Evolutionary conservation across 257 asterid genomes (phyloP).

Genomic region (Nicotiana otophora): DNA sequence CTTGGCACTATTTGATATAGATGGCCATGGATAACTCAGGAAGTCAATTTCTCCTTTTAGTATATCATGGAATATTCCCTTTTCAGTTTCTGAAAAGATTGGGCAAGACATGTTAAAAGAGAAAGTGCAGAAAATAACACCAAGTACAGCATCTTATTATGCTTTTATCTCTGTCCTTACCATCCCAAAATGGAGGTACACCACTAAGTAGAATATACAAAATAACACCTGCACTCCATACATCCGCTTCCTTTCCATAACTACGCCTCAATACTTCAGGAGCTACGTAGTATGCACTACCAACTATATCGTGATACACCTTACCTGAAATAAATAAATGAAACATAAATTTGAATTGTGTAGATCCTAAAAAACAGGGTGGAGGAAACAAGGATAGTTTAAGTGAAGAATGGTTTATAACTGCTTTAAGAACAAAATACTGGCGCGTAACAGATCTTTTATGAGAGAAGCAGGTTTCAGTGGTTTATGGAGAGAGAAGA

Average conservation of each 20-base stretch:
- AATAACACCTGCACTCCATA: conserved; percentile 96
- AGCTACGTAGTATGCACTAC: conserved; percentile 90
- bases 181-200: conserved; percentile 97
- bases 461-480: too few species aligned
- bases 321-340: conserved; percentile 39
- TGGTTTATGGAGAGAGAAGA: too few species aligned
- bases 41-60: conserved; percentile 50
- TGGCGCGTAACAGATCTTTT: too few species aligned
- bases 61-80: conserved; percentile 53
- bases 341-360: not conserved
- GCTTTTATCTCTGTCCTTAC: conserved; percentile 29
- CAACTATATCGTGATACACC: conserved; percentile 72
- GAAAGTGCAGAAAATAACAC: conserved; percentile 2
- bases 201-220: conserved; percentile 82
- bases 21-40: conserved; percentile 57
- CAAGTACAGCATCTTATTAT: not conserved
- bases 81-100: conserved; percentile 42
- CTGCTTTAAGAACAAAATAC: too few species aligned
- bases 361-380: too few species aligned
- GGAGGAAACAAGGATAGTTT: too few species aligned
- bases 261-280: conserved; percentile 77
- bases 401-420: too few species aligned
- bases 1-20: conserved; percentile 50
- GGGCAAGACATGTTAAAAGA: not conserved
- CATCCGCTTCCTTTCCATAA: conserved; percentile 79